phyloP scores from a whole-genome alignment of 129 eudicot genomes.

The Flaveria bidentis region DNA sequence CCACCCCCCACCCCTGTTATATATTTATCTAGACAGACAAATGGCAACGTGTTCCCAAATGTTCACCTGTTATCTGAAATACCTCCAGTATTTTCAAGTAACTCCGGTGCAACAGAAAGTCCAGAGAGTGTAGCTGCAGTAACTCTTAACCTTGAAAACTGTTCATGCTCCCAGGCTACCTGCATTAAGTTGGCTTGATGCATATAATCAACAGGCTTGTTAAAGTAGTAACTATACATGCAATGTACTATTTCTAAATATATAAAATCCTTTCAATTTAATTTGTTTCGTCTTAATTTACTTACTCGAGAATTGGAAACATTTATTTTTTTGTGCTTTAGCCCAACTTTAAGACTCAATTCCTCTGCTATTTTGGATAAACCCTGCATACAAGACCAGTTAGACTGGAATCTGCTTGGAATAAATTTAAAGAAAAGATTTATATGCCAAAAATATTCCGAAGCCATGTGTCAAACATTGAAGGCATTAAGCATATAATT shows the following conservation, averaged over 20 bases:
- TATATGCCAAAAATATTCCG: not conserved
- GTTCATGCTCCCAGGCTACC: conserved; percentile 99
- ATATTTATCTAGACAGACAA: not conserved
- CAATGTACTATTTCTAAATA: not conserved
- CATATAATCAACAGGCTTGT: conserved; percentile 19
- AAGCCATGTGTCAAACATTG: not conserved
- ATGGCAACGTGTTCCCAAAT: conserved; percentile 9
- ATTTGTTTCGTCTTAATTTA: conserved; percentile 1
- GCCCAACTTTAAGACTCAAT: conserved; percentile 76
- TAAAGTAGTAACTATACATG: not conserved
- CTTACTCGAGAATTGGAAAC: conserved; percentile 92
- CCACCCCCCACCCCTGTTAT: not conserved
- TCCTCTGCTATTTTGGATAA: conserved; percentile 73
- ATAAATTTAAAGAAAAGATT: not conserved
- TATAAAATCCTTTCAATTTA: not conserved
- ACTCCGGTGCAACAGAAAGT: conserved; percentile 71
- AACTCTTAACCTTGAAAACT: conserved; percentile 88
- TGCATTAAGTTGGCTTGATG: conserved; percentile 41
- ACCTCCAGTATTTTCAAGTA: conserved; percentile 72
- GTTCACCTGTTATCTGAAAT: conserved; percentile 71
- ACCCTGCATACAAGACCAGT: conserved; percentile 57
- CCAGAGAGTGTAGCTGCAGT: conserved; percentile 88
- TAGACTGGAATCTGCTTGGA: not conserved
- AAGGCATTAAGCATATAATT: not conserved
- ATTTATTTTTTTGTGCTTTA: conserved; percentile 94